phyloP scores from a whole-genome alignment of 352 stramenopile genomes.

The Phytophthora cryptogea region DNA sequence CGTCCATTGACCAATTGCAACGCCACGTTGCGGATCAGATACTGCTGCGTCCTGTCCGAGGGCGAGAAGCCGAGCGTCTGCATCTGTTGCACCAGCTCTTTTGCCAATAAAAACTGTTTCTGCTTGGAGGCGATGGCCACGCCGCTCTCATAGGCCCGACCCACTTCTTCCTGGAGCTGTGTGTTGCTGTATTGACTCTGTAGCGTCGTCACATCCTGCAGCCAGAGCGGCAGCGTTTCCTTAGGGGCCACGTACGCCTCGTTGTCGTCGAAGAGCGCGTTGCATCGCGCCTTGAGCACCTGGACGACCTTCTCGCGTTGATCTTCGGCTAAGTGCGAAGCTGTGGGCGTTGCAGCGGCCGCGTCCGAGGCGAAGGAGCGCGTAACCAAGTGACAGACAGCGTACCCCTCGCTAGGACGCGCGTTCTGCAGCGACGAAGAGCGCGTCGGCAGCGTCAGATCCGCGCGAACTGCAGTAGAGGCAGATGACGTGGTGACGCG shows the following conservation, averaged over 20 bases:
- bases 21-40: constrained; percentile 59
- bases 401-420: constrained; percentile 2
- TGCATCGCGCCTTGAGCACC: constrained; percentile 58
- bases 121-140: constrained; percentile 79
- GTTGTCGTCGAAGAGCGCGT: constrained; percentile 55
- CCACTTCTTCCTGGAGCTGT: constrained; percentile 37
- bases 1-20: constrained; percentile 42
- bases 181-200: constrained; percentile 17
- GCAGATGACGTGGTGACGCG: neutral
- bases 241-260: constrained; percentile 27
- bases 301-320: constrained; percentile 33
- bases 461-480: constrained; percentile 1
- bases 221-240: constrained; percentile 44
- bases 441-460: neutral
- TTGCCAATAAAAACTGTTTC: constrained; percentile 57
- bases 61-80: constrained; percentile 36
- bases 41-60: constrained; percentile 48
- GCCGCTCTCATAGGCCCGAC: constrained; percentile 59
- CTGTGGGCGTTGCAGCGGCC: neutral
- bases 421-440: constrained; percentile 12
- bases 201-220: constrained; percentile 32
- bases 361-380: constrained; percentile 23
- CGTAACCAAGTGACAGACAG: neutral
- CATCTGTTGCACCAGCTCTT: constrained; percentile 52
- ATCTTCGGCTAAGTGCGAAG: constrained; percentile 13